Conservation (phyloP, 441 rosid species). For the Rhodomyrtus psidioides region DNA sequence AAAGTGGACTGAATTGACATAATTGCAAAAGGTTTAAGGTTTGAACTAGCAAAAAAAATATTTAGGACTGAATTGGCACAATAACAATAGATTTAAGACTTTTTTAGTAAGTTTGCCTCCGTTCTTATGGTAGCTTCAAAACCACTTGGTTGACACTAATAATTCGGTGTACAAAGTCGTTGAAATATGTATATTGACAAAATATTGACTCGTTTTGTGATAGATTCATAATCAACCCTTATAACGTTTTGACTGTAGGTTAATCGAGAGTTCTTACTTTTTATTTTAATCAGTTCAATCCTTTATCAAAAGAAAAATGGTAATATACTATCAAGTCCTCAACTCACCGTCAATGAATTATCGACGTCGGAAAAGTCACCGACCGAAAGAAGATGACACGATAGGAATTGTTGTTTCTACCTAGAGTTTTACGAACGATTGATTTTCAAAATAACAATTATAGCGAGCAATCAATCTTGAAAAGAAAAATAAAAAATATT, state of each 20-base stretch:
- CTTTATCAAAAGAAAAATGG: no score
- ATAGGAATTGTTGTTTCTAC: background rate
- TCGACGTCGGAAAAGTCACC: background rate
- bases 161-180: background rate
- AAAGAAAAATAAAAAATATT: background rate
- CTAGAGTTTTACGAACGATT: background rate
- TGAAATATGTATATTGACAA: background rate
- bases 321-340: no score
- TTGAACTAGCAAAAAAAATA: no score
- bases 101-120: background rate
- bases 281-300: no score
- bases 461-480: background rate
- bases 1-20: no score
- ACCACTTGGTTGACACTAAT: background rate
- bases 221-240: no score
- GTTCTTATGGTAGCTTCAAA: background rate
- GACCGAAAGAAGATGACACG: background rate
- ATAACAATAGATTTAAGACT: no score
- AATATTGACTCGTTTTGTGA: no score
- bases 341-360: background rate
- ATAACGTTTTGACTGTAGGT: no score
- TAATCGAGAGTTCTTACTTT: no score
- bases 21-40: no score
- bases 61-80: no score
- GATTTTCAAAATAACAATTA: background rate